Percentiles rank a stretch among this genome's conserved stretches.
Evolutionary conservation across 2,329 filamentous ascomycete species (phyloP).

Genomic region (Pseudogymnoascus sp.): DNA sequence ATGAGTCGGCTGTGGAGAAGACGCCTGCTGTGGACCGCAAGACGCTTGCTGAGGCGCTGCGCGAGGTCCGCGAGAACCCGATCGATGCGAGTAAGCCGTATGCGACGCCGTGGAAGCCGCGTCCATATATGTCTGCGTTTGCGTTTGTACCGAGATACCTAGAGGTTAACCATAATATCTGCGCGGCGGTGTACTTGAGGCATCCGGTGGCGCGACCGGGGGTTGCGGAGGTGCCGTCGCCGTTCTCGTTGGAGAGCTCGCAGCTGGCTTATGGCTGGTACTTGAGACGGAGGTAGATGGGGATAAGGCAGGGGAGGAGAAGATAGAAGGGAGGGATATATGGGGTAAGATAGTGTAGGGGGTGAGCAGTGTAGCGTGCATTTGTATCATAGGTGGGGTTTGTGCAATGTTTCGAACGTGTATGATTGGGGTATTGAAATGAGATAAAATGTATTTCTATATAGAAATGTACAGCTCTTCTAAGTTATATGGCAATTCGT

Average conservation of each 20-base stretch:
- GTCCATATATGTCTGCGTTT: slow-evolving; percentile 82
- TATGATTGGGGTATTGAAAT: slow-evolving; percentile 6
- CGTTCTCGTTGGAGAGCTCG: slow-evolving; percentile 60
- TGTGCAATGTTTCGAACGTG: slow-evolving; percentile 7
- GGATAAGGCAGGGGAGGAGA: not conserved
- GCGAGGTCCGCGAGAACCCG: slow-evolving; percentile 57
- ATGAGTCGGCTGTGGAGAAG: slow-evolving; percentile 12
- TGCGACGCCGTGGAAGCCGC: slow-evolving; percentile 79
- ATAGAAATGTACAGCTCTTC: slow-evolving; percentile 5
- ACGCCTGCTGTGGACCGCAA: slow-evolving; percentile 18
- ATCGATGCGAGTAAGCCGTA: slow-evolving; percentile 74
- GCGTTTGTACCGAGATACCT: slow-evolving; percentile 92
- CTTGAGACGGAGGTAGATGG: slow-evolving; percentile 38
- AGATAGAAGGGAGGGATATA: not conserved
- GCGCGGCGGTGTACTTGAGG: slow-evolving; percentile 85
- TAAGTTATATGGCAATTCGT: not conserved
- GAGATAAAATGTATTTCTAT: slow-evolving; percentile 7
- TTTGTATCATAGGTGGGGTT: slow-evolving; percentile 7
- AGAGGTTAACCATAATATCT: slow-evolving; percentile 96
- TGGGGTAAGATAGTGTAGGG: not conserved
- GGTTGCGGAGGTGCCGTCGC: slow-evolving; percentile 72
- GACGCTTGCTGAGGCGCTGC: slow-evolving; percentile 13
- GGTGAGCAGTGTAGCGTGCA: slow-evolving; percentile 1
- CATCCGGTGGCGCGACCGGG: slow-evolving; percentile 86
- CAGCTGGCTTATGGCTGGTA: slow-evolving; percentile 94